These are phyloP conservation scores for Hyphodiscus sp. DNA, from an alignment of 2,329 filamentous ascomycete species.

Conservation along the genomic window DNA sequence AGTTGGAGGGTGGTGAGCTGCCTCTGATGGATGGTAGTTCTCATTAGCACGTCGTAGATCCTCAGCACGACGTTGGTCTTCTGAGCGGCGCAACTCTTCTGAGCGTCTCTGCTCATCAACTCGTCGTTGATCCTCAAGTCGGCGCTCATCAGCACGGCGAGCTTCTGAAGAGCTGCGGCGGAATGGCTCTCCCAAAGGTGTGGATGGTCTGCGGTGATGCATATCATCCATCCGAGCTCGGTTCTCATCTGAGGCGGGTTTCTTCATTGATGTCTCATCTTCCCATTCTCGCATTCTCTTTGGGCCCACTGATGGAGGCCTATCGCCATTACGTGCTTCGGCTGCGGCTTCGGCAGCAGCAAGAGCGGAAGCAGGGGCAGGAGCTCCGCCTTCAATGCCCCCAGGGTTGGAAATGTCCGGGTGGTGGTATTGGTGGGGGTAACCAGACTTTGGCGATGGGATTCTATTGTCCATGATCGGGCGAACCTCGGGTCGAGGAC, in stretches of 20 bases:
- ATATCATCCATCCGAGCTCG: constrained; percentile 82
- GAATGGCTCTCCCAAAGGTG: constrained; percentile 62
- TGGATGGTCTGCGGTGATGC: constrained; percentile 70
- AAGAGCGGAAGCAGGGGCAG: constrained; percentile 56
- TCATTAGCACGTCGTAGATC: constrained; percentile 67
- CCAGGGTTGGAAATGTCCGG: constrained; percentile 42
- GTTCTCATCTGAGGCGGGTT: constrained; percentile 81
- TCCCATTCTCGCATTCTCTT: constrained; percentile 95
- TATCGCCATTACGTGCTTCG: constrained; percentile 57
- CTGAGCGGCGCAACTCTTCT: constrained; percentile 29
- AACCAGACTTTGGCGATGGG: constrained; percentile 84
- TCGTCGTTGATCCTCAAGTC: constrained; percentile 51
- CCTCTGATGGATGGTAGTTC: constrained; percentile 85
- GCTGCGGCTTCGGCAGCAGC: constrained; percentile 63
- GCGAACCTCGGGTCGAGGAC: constrained; percentile 77
- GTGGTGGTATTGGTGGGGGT: constrained; percentile 76
- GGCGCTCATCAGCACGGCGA: constrained; percentile 55
- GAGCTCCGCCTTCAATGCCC: constrained; percentile 51
- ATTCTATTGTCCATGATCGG: constrained; percentile 78
- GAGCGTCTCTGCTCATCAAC: constrained; percentile 3
- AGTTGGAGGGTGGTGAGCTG: constrained; percentile 73
- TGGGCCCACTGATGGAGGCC: constrained; percentile 70
- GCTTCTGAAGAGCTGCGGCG: constrained; percentile 73
- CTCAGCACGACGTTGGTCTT: constrained; percentile 53
- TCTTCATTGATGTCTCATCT: constrained; percentile 69